Conservation (phyloP, 1,284 basidiomycete genomes). For the Leccinum ponderosum region DNA sequence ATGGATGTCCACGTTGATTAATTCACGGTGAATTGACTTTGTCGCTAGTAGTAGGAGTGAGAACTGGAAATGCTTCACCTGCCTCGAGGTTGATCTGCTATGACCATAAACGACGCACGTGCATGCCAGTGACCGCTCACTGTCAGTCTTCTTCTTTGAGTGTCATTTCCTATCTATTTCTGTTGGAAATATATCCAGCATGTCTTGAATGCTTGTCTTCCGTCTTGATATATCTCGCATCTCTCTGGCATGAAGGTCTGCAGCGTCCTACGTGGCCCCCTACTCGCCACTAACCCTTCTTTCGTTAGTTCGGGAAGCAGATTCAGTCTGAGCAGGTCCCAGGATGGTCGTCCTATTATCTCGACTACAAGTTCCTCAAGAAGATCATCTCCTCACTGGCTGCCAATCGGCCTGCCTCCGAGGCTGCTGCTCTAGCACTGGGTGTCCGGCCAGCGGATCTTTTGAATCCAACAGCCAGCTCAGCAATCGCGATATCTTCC, state of each 20-base stretch:
- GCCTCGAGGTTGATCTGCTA: constrained; percentile 8
- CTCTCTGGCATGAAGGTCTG: constrained; percentile 32
- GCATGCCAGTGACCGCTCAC: constrained; percentile 12
- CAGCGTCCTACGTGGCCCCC: background rate
- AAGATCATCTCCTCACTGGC: constrained; percentile 99
- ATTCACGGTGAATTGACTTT: constrained; percentile 2
- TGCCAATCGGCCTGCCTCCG: constrained; percentile 85
- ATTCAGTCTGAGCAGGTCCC: constrained; percentile 97
- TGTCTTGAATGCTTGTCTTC: constrained; percentile 26
- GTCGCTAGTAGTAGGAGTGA: background rate
- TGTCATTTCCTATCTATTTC: constrained; percentile 8
- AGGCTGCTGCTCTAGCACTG: constrained; percentile 85
- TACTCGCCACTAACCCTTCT: background rate
- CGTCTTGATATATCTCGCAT: constrained; percentile 3
- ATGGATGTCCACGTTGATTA: constrained; percentile 9
- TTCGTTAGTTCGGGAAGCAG: constrained; percentile 91
- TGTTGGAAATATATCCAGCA: constrained; percentile 24
- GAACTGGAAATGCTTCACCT: background rate
- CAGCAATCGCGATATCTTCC: constrained; percentile 16
- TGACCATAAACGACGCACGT: constrained; percentile 25
- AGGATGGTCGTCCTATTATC: constrained; percentile 95
- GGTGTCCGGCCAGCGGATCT: constrained; percentile 76
- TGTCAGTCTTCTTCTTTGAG: constrained; percentile 11
- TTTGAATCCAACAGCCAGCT: constrained; percentile 26
- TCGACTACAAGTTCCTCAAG: constrained; percentile 98